Evolutionary conservation across 805 yeast species (phyloP).

Genomic region (Ogataea neopini): DNA sequence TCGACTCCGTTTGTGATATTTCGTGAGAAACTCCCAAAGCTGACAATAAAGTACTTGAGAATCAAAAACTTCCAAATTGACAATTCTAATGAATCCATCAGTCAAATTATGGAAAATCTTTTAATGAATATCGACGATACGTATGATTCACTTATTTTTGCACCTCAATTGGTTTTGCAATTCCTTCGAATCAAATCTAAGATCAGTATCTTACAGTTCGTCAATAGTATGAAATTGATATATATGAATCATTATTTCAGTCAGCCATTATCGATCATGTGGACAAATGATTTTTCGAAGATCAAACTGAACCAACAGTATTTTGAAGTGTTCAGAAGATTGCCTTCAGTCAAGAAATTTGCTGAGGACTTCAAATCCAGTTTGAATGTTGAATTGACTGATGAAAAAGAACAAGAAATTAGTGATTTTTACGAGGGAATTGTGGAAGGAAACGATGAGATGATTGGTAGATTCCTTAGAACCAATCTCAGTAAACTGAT

Average conservation of each 20-base stretch:
- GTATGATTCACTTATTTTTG: conserved; percentile 35
- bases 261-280: conserved; percentile 36
- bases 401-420: conserved; percentile 13
- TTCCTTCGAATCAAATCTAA: conserved; percentile 28
- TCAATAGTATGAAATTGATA: conserved; percentile 33
- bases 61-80: conserved; percentile 32
- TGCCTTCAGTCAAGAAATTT: conserved; percentile 31
- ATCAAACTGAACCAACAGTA: conserved; percentile 26
- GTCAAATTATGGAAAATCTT: conserved; percentile 34
- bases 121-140: conserved; percentile 34
- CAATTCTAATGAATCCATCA: conserved; percentile 34
- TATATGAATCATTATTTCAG: conserved; percentile 37
- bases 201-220: conserved; percentile 33
- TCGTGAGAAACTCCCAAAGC: conserved; percentile 35
- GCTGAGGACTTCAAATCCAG: conserved; percentile 11
- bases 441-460: conserved; percentile 21
- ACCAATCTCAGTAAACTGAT: conserved; percentile 30
- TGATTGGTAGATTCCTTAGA: conserved; percentile 25
- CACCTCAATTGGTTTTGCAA: conserved; percentile 31
- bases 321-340: conserved; percentile 29
- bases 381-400: neutral
- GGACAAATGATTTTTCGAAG: conserved; percentile 32
- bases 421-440: conserved; percentile 25
- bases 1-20: conserved; percentile 38
- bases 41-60: conserved; percentile 24